phyloP scores from a whole-genome alignment of 2,329 filamentous ascomycete species.

The Botrytis paeoniae region DNA sequence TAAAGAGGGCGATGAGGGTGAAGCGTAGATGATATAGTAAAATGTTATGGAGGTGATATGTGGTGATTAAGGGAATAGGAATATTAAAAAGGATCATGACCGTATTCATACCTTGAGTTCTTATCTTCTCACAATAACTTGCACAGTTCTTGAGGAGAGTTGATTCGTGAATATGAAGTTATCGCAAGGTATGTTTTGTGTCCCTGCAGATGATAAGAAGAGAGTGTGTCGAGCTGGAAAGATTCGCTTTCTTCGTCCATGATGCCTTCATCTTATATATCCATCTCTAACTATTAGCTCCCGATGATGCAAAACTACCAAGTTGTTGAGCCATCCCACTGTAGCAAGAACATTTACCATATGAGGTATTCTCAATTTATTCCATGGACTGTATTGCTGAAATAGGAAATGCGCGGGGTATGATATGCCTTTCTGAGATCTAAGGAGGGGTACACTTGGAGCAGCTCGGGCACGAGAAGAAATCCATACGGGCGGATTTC shows the following conservation, averaged over 20 bases:
- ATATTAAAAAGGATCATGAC: not conserved
- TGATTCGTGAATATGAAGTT: slow-evolving; percentile 17
- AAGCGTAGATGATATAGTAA: not conserved
- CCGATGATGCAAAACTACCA: slow-evolving; percentile 14
- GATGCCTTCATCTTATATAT: slow-evolving; percentile 11
- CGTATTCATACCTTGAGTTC: slow-evolving; percentile 24
- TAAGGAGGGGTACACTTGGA: not conserved
- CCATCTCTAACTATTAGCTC: slow-evolving; percentile 15
- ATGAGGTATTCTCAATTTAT: not conserved
- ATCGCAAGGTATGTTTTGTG: slow-evolving; percentile 16
- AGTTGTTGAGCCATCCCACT: slow-evolving; percentile 22
- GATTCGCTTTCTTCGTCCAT: slow-evolving; percentile 24
- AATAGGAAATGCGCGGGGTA: slow-evolving; percentile 18
- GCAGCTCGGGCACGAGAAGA: not conserved
- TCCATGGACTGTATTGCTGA: slow-evolving; percentile 19
- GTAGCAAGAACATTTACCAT: slow-evolving; percentile 23
- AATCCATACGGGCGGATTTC: not conserved
- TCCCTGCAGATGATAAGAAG: slow-evolving; percentile 19
- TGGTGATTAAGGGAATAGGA: not conserved
- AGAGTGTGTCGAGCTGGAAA: slow-evolving; percentile 24
- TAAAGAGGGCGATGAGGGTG: not conserved
- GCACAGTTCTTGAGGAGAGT: not conserved
- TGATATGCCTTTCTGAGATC: not conserved
- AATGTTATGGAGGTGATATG: not conserved
- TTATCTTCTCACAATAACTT: slow-evolving; percentile 18